phyloP scores from a whole-genome alignment of 2,329 filamentous ascomycete genomes.

The Clonostachys solani region DNA sequence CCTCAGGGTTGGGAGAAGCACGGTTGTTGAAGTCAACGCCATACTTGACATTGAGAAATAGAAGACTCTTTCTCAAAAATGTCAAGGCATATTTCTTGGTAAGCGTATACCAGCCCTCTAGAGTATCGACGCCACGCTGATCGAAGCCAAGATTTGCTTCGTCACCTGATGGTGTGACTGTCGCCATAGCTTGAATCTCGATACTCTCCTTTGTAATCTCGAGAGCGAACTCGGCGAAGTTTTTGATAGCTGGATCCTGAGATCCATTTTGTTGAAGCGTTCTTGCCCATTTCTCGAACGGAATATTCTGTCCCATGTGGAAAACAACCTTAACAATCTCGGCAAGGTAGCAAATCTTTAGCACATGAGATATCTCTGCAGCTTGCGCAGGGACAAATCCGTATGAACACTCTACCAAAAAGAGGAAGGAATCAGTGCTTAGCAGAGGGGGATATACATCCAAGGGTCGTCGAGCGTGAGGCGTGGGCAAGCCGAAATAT shows the following conservation, averaged over 20 bases:
- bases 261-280: constrained; percentile 34
- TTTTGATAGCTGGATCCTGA: constrained; percentile 42
- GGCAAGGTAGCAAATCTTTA: constrained; percentile 83
- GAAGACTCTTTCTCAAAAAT: constrained; percentile 80
- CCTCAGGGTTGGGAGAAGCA: constrained; percentile 56
- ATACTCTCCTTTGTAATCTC: not conserved
- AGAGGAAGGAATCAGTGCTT: constrained; percentile 69
- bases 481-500: constrained; percentile 27
- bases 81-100: constrained; percentile 81
- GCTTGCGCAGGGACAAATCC: constrained; percentile 63
- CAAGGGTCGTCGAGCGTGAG: constrained; percentile 30
- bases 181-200: not conserved
- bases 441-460: constrained; percentile 56
- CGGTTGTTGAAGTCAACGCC: constrained; percentile 82
- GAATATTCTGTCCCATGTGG: constrained; percentile 51
- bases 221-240: constrained; percentile 50
- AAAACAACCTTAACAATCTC: constrained; percentile 82
- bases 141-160: constrained; percentile 43
- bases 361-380: constrained; percentile 72
- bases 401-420: constrained; percentile 75
- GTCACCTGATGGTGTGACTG: not conserved
- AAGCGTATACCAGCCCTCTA: constrained; percentile 53
- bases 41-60: constrained; percentile 83
- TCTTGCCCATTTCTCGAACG: constrained; percentile 42
- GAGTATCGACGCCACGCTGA: constrained; percentile 47